Conservation (phyloP, 2,329 filamentous ascomycete species). For the Fusarium kyushuense region DNA sequence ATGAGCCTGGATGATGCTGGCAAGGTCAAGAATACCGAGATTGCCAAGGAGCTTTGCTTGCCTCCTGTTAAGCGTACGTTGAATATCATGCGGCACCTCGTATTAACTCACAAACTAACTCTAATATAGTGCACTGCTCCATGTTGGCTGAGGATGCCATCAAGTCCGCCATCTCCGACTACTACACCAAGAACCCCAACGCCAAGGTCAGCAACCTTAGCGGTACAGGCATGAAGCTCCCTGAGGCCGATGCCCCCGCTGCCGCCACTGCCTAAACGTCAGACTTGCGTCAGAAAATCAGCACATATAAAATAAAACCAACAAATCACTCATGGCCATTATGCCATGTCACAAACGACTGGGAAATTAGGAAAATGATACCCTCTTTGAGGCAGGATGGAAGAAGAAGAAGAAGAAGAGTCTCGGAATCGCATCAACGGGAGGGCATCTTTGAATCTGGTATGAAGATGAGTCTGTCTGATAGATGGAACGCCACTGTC, state of each 20-base stretch:
- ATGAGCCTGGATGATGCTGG: conserved; percentile 95
- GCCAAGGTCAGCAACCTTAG: conserved; percentile 78
- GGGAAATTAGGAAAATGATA: conserved; percentile 46
- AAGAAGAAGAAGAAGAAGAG: conserved; percentile 28
- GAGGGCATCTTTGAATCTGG: conserved; percentile 20
- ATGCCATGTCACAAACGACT: conserved; percentile 18
- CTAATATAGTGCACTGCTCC: conserved; percentile 81
- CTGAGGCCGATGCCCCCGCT: conserved; percentile 62
- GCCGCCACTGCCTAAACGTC: conserved; percentile 48
- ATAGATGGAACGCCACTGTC: conserved; percentile 22
- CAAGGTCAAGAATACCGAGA: conserved; percentile 95
- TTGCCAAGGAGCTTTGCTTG: conserved; percentile 93
- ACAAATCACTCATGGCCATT: conserved; percentile 15
- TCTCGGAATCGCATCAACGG: conserved; percentile 9
- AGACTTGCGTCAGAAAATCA: conserved; percentile 1
- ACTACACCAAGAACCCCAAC: conserved; percentile 90
- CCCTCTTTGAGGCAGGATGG: conserved; percentile 43
- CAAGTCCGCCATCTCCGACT: conserved; percentile 90
- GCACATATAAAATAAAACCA: conserved; percentile 14
- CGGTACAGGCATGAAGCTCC: conserved; percentile 77
- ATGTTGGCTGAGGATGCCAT: conserved; percentile 94
- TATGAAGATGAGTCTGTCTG: conserved; percentile 23
- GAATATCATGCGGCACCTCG: conserved; percentile 15
- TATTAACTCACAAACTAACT: conserved; percentile 45
- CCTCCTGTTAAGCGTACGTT: conserved; percentile 86